Base-by-base conservation (phyloP, 139 green algal genomes). In the Coelastrella sp. region DNA sequence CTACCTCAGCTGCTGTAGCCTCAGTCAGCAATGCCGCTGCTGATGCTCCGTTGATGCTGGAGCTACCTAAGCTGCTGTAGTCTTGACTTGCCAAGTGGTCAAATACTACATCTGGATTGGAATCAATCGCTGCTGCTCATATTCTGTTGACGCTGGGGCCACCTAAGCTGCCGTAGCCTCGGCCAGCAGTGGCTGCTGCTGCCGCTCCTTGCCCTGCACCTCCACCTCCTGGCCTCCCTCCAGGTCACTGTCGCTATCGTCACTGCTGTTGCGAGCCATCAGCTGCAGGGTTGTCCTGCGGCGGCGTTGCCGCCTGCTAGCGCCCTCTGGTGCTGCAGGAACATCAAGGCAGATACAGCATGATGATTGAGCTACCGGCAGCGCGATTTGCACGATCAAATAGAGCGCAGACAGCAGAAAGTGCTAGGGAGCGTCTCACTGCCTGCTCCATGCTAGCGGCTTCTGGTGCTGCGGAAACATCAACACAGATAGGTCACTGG, bases 201-300 rank as follows among this genome's bases (percentile, higher is more conserved):
- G 14, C 82, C 64, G 32, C 82, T 56, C 23, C n/a, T 47, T 22
- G n/a, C 14, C 80, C 22, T 58, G 60, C 23, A 47, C 82, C 83
- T 88, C 19, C 4, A 57, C 47, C 6, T 64, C 54, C 17, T 71
- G 32, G 16, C 20, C 66, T 3, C n/a, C 66, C 20, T 71, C 83
- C 19, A 65, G 2, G 19, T 65, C 47, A 58, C 6, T 23, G 5
- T 66, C 78, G 47, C 17, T 64, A 64, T 65, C 82, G 32, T 32
- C 66, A 17, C 54, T 73, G 83, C 83, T 88, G 83, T 68, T 88
- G 68, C 83, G 23, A 2, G 83, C 83, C 83, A 88, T 88, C 7
- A 88, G 83, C 83, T 88, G 83, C 83, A 88, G 83, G 6, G 83
- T 88, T 13, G 83, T 88, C 47, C 68, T 73, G 65, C 83, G 83